Base-by-base conservation (phyloP, 148 eudicot species). In the Talinum fruticosum region DNA sequence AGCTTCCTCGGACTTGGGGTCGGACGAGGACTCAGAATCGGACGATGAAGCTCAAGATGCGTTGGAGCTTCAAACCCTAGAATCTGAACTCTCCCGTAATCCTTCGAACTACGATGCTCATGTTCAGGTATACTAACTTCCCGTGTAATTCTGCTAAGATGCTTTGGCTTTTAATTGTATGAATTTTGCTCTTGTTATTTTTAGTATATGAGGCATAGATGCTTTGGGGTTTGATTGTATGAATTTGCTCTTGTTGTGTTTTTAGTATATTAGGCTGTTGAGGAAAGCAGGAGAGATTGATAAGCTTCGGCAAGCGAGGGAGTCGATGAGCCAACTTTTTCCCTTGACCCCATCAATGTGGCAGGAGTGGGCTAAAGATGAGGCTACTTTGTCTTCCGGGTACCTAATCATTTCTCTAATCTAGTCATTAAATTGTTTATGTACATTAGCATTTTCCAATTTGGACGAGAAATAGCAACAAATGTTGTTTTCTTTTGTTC, bases 331-430 rank as follows among this genome's bases (percentile, higher is more conserved):
- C 72, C 73, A 79, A 54, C 29, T 90, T 37, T 96, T 96, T 35
- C 99, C 99, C 0, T 74, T 96, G 77, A 86, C 78, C 70, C 93
- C 99, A 16, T 69, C 85, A 36, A 88, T 96, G 97, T 96, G 99
- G 99, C 94, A 80, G 78, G 94, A 93, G 74, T 93, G 99, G 99
- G 89, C 90, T 79, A 91, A 90, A 35, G 97, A 96, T 76, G 97
- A 96, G 82, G 81, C 82, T 78, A 83, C 92, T 64, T 36, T 91
- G 4, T 66, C 83, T 47, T 86, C 97, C 34, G 81, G 91, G 97
- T 92, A 86, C 23, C 30, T 21, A 12, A 66, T n/a, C 13, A 7
- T 78, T 61, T 36, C 28, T 59, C 26, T 0, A 28, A 28, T 8
- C 10, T 37, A 6, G 5, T 54, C 34, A 18, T 45, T 23, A n/a